Evolutionary conservation across 2,329 filamentous ascomycete genomes (phyloP).

Genomic region (Ophiocordyceps polyrhachis-furcata): DNA sequence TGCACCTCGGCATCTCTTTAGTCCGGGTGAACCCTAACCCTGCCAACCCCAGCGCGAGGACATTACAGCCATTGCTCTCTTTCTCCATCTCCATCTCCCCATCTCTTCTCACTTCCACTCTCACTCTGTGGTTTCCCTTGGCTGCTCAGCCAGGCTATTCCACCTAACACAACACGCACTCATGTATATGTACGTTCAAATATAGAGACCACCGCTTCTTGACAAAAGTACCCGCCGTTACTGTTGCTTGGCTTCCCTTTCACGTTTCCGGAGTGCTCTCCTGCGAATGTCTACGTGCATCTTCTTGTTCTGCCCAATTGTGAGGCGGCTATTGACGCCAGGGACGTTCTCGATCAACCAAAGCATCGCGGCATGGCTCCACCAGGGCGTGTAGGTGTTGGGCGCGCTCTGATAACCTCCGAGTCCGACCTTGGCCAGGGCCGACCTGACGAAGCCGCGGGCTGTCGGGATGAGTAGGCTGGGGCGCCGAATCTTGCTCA

Average conservation of each 20-base stretch:
- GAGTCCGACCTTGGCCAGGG: constrained; percentile 63
- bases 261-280: constrained; percentile 67
- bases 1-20: background rate
- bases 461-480: constrained; percentile 65
- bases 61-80: background rate
- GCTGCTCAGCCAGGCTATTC: no score
- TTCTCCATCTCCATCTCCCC: no score
- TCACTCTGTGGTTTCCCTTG: no score
- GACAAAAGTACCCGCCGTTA: constrained; percentile 2
- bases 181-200: no score
- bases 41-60: background rate
- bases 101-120: no score
- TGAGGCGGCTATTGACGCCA: constrained; percentile 27
- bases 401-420: constrained; percentile 63
- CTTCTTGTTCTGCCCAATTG: constrained; percentile 31
- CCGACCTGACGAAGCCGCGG: constrained; percentile 60
- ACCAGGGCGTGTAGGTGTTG: constrained; percentile 80
- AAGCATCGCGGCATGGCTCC: constrained; percentile 77
- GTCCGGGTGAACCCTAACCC: background rate
- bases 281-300: constrained; percentile 75
- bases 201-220: no score
- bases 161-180: no score
- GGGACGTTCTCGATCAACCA: constrained; percentile 52
- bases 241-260: constrained; percentile 59
- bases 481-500: constrained; percentile 83